Base-by-base conservation (phyloP, 2,329 filamentous ascomycete species). In the Colletotrichum caudatum region DNA sequence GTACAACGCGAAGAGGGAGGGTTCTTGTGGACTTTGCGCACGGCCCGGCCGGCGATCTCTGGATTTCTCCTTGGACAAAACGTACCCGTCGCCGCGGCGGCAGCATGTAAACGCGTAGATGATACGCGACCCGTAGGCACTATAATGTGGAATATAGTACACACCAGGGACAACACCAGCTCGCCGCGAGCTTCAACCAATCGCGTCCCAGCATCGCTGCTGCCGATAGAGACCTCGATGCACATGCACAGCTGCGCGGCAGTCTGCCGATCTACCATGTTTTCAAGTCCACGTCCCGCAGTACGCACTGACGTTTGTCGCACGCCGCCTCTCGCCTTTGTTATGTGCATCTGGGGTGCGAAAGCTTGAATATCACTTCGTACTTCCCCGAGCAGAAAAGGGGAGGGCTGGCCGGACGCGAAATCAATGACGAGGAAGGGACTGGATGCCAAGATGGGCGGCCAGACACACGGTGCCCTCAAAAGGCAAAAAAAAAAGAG, bases 381-480 rank as follows among this genome's bases (percentile, higher is more conserved):
- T 48, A 48, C 20, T 8, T 48, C 20, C 12, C 20, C n/a, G 1
- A 16, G 46, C 20, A 5, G 46, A 20, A 48, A 23, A 23, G n/a
- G 20, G 20, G 12, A 48, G 46, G n/a, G n/a, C 46, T n/a, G 1
- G 46, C 9, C 46, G 20, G n/a, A 50, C 9, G 7, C n/a, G 9
- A n/a, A 46, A 46, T 8, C 20, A n/a, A 46, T 46, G 7, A 50
- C 48, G 23, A 51, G 12, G 23, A 8, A 20, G 51, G 18, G 26
- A 35, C 9, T 14, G 29, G 20, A 20, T 1, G 26, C 18, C 18
- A 35, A 11, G 18, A 50, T 61, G 59, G 20, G 16, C 59, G 29
- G 8, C 37, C 59, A 61, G 59, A 44, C 44, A 60, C 41, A 61
- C 23, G 41, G 26, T 37, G 59, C 8, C 33, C 33, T 41, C 46